Evolutionary conservation across 108 stramenopile genomes (phyloP).

Genomic region (Chaetoceros muelleri): DNA sequence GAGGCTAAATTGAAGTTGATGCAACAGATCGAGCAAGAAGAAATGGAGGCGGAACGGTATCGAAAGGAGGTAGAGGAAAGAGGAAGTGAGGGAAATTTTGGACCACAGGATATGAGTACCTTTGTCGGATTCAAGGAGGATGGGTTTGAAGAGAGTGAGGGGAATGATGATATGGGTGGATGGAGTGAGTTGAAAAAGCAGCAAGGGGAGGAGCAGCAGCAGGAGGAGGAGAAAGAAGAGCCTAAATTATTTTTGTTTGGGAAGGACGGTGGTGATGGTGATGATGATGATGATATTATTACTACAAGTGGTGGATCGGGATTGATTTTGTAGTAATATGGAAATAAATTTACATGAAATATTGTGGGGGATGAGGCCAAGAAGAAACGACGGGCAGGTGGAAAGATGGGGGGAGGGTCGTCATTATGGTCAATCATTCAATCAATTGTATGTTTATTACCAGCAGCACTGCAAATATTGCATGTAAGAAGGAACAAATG

Average conservation of each 20-base stretch:
- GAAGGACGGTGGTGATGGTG: not conserved
- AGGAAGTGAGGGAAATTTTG: not conserved
- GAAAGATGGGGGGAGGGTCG: too few species aligned
- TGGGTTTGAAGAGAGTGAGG: not conserved
- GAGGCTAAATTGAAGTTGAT: not conserved
- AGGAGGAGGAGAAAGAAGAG: not conserved
- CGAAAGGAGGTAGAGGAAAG: not conserved
- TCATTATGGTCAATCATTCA: too few species aligned
- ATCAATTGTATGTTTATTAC: too few species aligned
- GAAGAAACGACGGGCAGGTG: too few species aligned
- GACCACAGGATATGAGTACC: not conserved
- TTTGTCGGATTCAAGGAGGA: not conserved
- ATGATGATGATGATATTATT: too few species aligned
- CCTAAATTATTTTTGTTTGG: not conserved
- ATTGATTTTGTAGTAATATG: too few species aligned
- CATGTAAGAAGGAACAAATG: too few species aligned
- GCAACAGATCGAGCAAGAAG: not conserved
- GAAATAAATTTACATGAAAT: too few species aligned
- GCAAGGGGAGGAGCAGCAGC: not conserved
- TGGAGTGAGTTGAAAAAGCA: not conserved
- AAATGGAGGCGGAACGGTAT: not conserved
- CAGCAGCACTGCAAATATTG: too few species aligned
- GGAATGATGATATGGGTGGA: not conserved
- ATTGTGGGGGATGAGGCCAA: too few species aligned
- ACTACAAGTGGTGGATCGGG: too few species aligned